phyloP scores from a whole-genome alignment of 129 eudicot genomes.

The Helianthus tuberosus region DNA sequence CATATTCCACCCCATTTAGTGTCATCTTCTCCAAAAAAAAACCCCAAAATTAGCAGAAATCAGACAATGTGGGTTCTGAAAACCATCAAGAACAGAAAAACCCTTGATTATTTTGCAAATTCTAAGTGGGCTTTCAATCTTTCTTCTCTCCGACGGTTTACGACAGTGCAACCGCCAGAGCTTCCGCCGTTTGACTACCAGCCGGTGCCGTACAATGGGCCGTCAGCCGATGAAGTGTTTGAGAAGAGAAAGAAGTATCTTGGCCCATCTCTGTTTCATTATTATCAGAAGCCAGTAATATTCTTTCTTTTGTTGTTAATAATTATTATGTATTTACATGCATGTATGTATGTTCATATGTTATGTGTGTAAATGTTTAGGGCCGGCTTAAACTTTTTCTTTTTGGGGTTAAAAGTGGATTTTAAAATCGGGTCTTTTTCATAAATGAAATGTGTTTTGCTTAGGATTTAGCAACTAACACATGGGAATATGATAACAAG shows the following conservation, averaged over 20 bases:
- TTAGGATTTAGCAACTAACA: too few relatives aligned
- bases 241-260: constrained; percentile 75
- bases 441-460: too few relatives aligned
- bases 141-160: constrained; percentile 38
- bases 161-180: constrained; percentile 53
- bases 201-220: constrained; percentile 75
- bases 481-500: too few relatives aligned
- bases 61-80: constrained; percentile 32
- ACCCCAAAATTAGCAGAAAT: constrained; percentile 3
- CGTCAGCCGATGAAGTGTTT: constrained; percentile 67
- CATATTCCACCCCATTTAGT: background rate
- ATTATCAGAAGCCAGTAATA: constrained; percentile 83
- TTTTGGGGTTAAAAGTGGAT: too few relatives aligned
- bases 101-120: constrained; percentile 26
- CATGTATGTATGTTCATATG: background rate
- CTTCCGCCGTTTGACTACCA: constrained; percentile 73
- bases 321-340: background rate
- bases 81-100: constrained; percentile 29
- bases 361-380: too few relatives aligned
- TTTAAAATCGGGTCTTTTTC: too few relatives aligned
- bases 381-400: too few relatives aligned
- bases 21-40: background rate
- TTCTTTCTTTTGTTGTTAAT: background rate
- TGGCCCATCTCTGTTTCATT: constrained; percentile 85
- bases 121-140: constrained; percentile 23